Base-by-base conservation (phyloP, 139 green algal genomes). In the Chlamydomonas schloesseri region DNA sequence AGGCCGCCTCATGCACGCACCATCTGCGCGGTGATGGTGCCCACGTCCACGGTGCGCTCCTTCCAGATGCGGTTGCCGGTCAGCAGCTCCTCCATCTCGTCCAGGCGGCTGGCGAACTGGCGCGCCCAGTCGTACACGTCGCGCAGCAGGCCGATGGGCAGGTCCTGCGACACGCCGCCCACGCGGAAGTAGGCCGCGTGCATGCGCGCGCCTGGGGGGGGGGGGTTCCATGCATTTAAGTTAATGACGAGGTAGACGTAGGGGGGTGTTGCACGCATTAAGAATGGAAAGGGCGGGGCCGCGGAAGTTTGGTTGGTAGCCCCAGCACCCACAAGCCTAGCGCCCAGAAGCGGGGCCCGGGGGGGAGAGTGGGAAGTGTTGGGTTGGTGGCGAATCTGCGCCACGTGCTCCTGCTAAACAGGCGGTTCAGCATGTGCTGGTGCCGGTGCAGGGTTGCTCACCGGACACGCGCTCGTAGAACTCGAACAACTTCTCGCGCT, bases 71-170 rank as follows among this genome's bases (percentile, higher is more conserved):
- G 91, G 89, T 98, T 98, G 83, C 91, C 93, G 23, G 90, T 94
- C 53, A 98, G 84, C 91, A 98, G 94, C 90, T 98, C 95, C 88
- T 98, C 96, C 70, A 98, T 94, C 89, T 98, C 96, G 84, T 98
- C 95, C 85, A 98, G 89, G 62, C 95, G 94, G 33, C 92, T 94
- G 60, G 91, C 90, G 89, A 97, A 97, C 92, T 98, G 91, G 67
- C 94, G 92, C 47, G 92, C 81, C 90, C 95, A 98, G 88, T 93
- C 91, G 83, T 95, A 96, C 75, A 98, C 94, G 89, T 98, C 95
- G 89, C 96, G 88, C 55, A 95, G 90, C 67, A 98, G 90, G 50
- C 96, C 95, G 67, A 97, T 75, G 18, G 95, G 95, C 83, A 98
- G 74, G 90, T 98, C 96, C 90, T 95, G 92, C 11, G 88, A 80